Base-by-base conservation (phyloP, 768 basidiomycete species). In the Lactarius pseudohatsudake region DNA sequence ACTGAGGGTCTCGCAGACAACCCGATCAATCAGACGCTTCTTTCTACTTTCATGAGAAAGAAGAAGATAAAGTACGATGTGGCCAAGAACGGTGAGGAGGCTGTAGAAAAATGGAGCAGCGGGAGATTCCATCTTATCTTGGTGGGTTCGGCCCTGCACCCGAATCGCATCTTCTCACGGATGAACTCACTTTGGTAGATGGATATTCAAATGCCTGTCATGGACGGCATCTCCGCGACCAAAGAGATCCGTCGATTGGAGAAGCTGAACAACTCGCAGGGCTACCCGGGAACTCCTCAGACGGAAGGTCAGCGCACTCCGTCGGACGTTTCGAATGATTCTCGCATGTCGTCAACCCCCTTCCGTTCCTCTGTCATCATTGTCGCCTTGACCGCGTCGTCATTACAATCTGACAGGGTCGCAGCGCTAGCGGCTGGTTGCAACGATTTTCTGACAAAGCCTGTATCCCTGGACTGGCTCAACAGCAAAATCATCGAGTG, bases 151-250 rank as follows among this genome's bases (percentile, higher is more conserved):
- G 45, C 22, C 16, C 57, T 30, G 2, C 41, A 63, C 64, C n/a
- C 40, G 28, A 45, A 38, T 26, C 28, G 41, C 45, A 30, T 18
- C 15, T 45, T 64, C 41, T 40, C 67, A 64, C 28, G 64, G 75
- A 43, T 76, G 58, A 41, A n/a, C 57, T 70, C 57, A 36, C 45
- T 40, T 34, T 66, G 41, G 4, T 70, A 98, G 96, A 99, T 99
- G 97, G 97, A 99, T 79, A 98, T 99, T 62, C 96, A 98, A 78
- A 95, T 99, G 86, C 97, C 97, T 10, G 89, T 98, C 71, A 98
- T 97, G 92, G 94, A 96, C 77, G 97, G 97, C 40, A 97, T 98
- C 58, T 87, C 93, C 74, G 97, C 97, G 8, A 99, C 97, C 4
- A 95, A 94, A 72, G 92, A 96, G 76, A 99, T 99, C 65, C 84